Percentiles rank a stretch among this genome's conserved stretches.
phyloP scores from a whole-genome alignment of 2,329 filamentous ascomycete genomes.

The Penicillium sclerotiorum region DNA sequence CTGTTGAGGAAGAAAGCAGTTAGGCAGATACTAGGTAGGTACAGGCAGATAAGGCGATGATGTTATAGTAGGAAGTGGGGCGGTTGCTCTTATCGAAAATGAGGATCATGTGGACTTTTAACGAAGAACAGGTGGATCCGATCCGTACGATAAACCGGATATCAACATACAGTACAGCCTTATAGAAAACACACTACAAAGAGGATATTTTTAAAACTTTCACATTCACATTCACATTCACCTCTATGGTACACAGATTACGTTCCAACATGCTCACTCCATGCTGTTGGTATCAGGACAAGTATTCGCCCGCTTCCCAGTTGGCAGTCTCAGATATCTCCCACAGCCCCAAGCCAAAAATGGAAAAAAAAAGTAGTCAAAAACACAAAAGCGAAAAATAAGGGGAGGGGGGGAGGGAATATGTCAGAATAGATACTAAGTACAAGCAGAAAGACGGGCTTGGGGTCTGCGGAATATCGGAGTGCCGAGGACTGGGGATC shows the following conservation, averaged over 20 bases:
- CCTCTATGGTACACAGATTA: constrained; percentile 33
- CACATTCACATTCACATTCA: constrained; percentile 28
- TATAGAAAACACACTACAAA: no score
- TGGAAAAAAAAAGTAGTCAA: constrained; percentile 3
- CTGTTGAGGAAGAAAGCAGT: no score
- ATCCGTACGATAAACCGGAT: no score
- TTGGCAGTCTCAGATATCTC: constrained; percentile 15
- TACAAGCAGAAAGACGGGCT: constrained; percentile 29
- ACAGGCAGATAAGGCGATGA: constrained; percentile 9
- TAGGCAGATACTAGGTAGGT: no score
- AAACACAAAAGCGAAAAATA: constrained; percentile 20
- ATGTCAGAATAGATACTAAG: constrained; percentile 30
- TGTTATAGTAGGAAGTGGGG: constrained; percentile 15
- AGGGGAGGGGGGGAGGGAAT: no score
- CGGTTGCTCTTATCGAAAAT: constrained; percentile 7
- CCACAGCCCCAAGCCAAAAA: constrained; percentile 15
- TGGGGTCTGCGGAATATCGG: constrained; percentile 14
- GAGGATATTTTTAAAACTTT: no score
- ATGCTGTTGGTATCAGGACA: constrained; percentile 8
- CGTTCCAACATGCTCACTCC: constrained; percentile 20
- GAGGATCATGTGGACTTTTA: constrained; percentile 4
- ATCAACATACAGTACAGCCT: no score
- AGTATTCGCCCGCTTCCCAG: constrained; percentile 10
- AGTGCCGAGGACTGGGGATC: constrained; percentile 19
- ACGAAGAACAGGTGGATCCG: no score